Conservation (phyloP, 164 flowering plant species). For the Aristolochia californica region DNA sequence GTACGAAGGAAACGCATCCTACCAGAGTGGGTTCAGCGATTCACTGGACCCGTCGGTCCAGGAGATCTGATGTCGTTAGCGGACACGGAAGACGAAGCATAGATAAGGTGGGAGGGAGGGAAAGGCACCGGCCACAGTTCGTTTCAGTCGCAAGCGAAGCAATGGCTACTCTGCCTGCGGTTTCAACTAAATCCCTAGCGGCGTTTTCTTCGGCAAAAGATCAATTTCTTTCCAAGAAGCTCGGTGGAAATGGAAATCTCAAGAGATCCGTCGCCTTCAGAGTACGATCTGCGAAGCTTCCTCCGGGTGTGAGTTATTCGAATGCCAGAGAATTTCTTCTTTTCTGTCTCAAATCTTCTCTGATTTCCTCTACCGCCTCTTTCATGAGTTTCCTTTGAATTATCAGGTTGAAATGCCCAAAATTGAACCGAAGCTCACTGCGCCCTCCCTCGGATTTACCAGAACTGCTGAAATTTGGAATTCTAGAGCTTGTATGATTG, state of each 20-base stretch:
- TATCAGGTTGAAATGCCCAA: conserved; percentile 68
- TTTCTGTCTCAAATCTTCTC: background rate
- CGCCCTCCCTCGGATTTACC: conserved; percentile 81
- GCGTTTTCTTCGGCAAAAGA: background rate
- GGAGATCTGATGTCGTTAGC: too few relatives aligned
- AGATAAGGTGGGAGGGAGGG: too few relatives aligned
- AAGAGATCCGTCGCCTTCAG: background rate
- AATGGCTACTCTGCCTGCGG: background rate
- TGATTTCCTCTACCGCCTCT: too few relatives aligned
- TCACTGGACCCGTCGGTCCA: too few relatives aligned
- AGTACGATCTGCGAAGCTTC: conserved; percentile 5
- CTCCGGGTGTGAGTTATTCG: conserved; percentile 1
- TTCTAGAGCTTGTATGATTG: conserved; percentile 93
- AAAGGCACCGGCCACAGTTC: too few relatives aligned
- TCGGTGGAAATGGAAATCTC: background rate
- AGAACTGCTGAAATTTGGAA: conserved; percentile 85
- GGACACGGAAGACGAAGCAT: too few relatives aligned
- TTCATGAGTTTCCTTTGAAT: background rate
- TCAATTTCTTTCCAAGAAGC: background rate
- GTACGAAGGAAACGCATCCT: too few relatives aligned
- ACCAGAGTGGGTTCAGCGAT: too few relatives aligned
- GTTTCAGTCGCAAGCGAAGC: background rate
- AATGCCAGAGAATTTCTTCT: background rate
- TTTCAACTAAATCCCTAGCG: background rate
- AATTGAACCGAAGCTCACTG: conserved; percentile 53